Evolutionary conservation across 768 basidiomycete genomes (phyloP), one percentile per base, ranked within the genome.

Genomic region (Mycena sanguinolenta): DNA sequence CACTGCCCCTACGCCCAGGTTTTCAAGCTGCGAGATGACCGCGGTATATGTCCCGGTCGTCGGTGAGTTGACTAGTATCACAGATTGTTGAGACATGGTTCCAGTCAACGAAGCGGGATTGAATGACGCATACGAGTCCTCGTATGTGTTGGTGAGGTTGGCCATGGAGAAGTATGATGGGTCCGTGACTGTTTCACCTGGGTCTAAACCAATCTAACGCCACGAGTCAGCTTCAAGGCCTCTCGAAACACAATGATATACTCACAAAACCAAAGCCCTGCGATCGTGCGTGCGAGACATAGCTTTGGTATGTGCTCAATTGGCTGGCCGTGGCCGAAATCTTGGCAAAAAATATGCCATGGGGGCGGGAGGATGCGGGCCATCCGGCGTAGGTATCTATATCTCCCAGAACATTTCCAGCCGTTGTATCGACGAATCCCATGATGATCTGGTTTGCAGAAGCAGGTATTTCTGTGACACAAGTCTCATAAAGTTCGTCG

Each of bases 121-220:
- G 59, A 73, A 73, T 1, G 63, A 38, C 39, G n/a, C n/a, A n/a
- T n/a, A n/a, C n/a, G n/a, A n/a, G n/a, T n/a, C n/a, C n/a, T n/a
- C n/a, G n/a, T n/a, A 69, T 27, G 71, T 73, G 30, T 60, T 69
- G 32, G 69, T 59, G 44, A 73, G 67, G 54, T 73, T 63, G 21
- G 34, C 71, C 19, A 73, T 60, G 16, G 53, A 42, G 17, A 57
- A 34, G 42, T 73, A 73, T 1, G 71, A 57, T 14, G 50, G 19
- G 32, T 36, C n/a, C 1, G 55, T 30, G 19, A 55, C 53, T 1
- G 67, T 30, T 23, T 60, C 7, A 4, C 71, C 71, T 4, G 71
- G 52, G 38, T 69, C 67, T 25, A 72, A 28, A 54, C 50, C 71
- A 6, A 57, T 64, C 71, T 72, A 25, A 6, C 4, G 12, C n/a